Evolutionary conservation across 805 yeast species (phyloP).

Genomic region (Kodamaea hsintzibuensis): DNA sequence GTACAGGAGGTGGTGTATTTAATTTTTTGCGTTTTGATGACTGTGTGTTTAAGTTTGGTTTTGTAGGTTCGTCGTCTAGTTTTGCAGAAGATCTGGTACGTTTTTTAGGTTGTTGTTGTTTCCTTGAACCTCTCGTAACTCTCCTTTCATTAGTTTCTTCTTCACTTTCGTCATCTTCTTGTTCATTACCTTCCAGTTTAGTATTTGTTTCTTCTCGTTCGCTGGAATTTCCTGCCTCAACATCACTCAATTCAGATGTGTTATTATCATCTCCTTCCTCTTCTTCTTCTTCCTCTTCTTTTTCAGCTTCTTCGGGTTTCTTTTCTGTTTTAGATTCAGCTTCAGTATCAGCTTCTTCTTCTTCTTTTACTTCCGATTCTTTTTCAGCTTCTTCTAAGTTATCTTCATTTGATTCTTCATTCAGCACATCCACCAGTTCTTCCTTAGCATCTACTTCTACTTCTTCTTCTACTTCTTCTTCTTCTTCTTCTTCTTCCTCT

Average conservation of each 20-base stretch:
- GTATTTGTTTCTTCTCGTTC: slow-evolving; percentile 1
- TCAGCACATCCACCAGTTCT: neutral
- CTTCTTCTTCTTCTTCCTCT: neutral
- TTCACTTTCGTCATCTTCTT: neutral
- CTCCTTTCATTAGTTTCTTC: neutral
- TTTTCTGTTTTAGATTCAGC: neutral
- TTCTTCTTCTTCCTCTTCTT: slow-evolving; percentile 3
- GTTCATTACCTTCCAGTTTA: neutral
- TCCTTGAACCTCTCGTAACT: neutral
- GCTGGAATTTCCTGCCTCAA: neutral
- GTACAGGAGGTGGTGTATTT: slow-evolving; percentile 12
- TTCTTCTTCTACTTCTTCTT: neutral
- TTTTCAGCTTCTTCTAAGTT: slow-evolving; percentile 3
- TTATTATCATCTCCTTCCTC: neutral
- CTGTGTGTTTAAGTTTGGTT: neutral
- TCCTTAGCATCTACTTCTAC: neutral
- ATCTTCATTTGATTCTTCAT: neutral
- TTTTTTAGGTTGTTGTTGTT: slow-evolving; percentile 10
- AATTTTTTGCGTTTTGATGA: slow-evolving; percentile 8
- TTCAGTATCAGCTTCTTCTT: neutral
- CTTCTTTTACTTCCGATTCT: neutral
- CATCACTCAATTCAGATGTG: slow-evolving; percentile 6
- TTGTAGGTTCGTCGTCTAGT: slow-evolving; percentile 15
- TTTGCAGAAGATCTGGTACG: slow-evolving; percentile 21
- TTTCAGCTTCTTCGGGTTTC: neutral